Evolutionary conservation across 1,139 yeast genomes (phyloP), one percentile per base, ranked within the genome.

Genomic region (Candida mesenterica): DNA sequence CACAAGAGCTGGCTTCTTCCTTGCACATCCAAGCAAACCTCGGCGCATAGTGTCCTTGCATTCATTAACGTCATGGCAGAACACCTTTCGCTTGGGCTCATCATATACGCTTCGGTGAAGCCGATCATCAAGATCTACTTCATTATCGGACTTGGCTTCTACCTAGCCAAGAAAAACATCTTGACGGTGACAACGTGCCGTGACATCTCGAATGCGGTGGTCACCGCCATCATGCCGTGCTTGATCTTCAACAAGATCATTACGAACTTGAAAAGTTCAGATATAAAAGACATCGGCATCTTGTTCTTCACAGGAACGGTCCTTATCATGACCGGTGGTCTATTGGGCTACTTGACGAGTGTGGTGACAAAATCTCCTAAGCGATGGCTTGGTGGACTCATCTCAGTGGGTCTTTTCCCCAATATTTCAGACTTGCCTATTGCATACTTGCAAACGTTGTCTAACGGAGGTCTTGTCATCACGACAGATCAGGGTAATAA

Each of bases 41-140:
- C n/a, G n/a, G n/a, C n/a, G n/a, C n/a, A n/a, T n/a, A n/a, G n/a
- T n/a, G n/a, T n/a, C n/a, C n/a, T n/a, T n/a, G n/a, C n/a, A n/a
- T n/a, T n/a, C n/a, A n/a, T n/a, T n/a, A n/a, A n/a, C n/a, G n/a
- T n/a, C n/a, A n/a, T n/a, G n/a, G n/a, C n/a, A n/a, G n/a, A n/a
- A n/a, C n/a, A n/a, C n/a, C n/a, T 19, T 9, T 19, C 77, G 1
- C 55, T 88, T 14, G 95, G 96, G 9, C 72, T 72, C 30, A 78
- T 89, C 28, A 82, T 89, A 10, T 89, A 82, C 59, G 73, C 87
- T 14, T 78, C 96, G 0, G 83, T 84, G 33, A 89, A 88, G 62
- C 97, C 97, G 16, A 82, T 89, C 41, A 69, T 88, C 62, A 89
- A 90, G 62, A 87, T 89, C 46, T 87, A 88, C 51, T 62, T 85